A percentile compares a stretch with the other conserved stretches of the same genome.
These are phyloP conservation scores for Colletotrichum sp. DNA, from an alignment of 2,329 filamentous ascomycete species.

Conservation along the genomic window DNA sequence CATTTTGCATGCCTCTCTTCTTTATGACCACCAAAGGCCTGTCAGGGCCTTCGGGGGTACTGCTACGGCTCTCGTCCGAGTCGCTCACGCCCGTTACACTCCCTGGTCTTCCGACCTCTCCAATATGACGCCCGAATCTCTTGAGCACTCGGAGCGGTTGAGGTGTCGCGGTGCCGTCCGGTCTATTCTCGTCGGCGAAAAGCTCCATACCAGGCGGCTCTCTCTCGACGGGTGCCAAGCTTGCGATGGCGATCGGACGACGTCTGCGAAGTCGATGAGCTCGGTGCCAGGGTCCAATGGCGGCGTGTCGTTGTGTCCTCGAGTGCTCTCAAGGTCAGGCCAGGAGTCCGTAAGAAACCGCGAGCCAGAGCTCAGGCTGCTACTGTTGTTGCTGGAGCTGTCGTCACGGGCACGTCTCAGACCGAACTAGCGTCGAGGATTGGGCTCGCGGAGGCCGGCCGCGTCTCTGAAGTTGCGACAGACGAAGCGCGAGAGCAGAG, in stretches of 20 bases:
- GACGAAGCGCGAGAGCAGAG: conserved; percentile 6
- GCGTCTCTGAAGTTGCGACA: conserved; percentile 14
- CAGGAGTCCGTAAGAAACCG: conserved; percentile 32
- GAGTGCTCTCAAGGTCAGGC: conserved; percentile 36
- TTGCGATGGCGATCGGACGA: background rate
- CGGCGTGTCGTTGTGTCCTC: background rate
- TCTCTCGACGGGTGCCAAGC: conserved; percentile 39
- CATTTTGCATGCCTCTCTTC: conserved; percentile 27
- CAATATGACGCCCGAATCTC: conserved; percentile 25
- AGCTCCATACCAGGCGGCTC: conserved; percentile 34
- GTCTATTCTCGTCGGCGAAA: conserved; percentile 26
- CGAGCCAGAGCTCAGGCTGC: background rate
- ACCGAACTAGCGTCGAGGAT: conserved; percentile 2
- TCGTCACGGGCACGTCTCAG: background rate
- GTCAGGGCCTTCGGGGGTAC: conserved; percentile 27
- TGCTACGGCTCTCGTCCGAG: conserved; percentile 31
- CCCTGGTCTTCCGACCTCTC: conserved; percentile 17
- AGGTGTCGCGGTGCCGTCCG: conserved; percentile 33
- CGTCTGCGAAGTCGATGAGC: background rate
- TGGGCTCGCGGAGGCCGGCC: conserved; percentile 7
- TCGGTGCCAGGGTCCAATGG: background rate
- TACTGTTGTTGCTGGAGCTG: background rate
- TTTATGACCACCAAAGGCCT: conserved; percentile 39
- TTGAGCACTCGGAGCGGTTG: conserved; percentile 58
- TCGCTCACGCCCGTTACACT: conserved; percentile 24